A percentile compares a stretch with the other conserved stretches of the same genome.
phyloP scores from a whole-genome alignment of 73 alveolate genomes.

The Paramecium pentaurelia region DNA sequence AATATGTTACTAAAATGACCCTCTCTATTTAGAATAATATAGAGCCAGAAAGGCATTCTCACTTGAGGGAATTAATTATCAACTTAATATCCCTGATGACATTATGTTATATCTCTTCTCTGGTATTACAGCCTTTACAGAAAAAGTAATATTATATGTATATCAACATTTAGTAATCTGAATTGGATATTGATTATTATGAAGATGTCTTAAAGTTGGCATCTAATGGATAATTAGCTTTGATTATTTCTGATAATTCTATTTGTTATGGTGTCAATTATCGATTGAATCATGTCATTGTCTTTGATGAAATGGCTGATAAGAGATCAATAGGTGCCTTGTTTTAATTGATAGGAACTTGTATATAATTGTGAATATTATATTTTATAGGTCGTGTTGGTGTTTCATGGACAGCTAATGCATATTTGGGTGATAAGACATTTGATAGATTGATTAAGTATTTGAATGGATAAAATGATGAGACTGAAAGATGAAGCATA shows the following conservation, averaged over 20 bases:
- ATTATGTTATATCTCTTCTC: slow-evolving; percentile 32
- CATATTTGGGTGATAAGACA: slow-evolving; percentile 15
- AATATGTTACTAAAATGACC: slow-evolving; percentile 25
- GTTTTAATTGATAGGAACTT: slow-evolving; percentile 44
- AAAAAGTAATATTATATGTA: neutral
- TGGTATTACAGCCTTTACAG: slow-evolving; percentile 41
- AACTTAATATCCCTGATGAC: slow-evolving; percentile 24
- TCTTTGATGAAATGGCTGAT: slow-evolving; percentile 26
- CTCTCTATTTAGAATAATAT: neutral
- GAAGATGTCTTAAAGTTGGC: slow-evolving; percentile 32
- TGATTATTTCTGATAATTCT: slow-evolving; percentile 45
- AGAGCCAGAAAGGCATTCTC: slow-evolving; percentile 50
- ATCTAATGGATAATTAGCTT: slow-evolving; percentile 23
- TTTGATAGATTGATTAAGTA: slow-evolving; percentile 12
- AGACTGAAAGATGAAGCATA: slow-evolving; percentile 38
- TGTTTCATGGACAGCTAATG: slow-evolving; percentile 52
- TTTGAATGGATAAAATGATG: slow-evolving; percentile 25
- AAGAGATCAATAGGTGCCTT: neutral
- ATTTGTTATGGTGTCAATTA: slow-evolving; percentile 51
- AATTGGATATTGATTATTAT: slow-evolving; percentile 11
- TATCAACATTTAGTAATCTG: neutral
- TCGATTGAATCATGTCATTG: slow-evolving; percentile 38
- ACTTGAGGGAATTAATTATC: neutral
- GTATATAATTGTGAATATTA: neutral
- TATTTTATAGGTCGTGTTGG: slow-evolving; percentile 41